A percentile compares a stretch with the other conserved stretches of the same genome.
Conservation (phyloP, 805 yeast species). For the Zygosaccharomyces rouxii region DNA sequence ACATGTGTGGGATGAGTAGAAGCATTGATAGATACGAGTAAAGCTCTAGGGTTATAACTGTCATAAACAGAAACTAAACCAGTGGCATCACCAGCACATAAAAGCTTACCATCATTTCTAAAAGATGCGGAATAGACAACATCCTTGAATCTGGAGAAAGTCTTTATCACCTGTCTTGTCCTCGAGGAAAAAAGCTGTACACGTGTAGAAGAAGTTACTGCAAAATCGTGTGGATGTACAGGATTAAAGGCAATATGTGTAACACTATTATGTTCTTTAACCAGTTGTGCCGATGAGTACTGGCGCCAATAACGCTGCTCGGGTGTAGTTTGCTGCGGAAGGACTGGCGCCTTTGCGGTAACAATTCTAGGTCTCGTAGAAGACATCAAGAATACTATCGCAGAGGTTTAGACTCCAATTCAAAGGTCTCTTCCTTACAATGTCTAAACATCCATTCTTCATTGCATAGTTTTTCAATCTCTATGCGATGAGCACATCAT, state of each 20-base stretch:
- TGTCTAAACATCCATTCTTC: not conserved
- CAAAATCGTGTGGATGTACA: conserved; percentile 80
- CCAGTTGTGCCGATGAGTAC: conserved; percentile 76
- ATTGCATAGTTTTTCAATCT: not conserved
- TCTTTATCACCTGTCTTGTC: conserved; percentile 84
- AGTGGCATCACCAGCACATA: conserved; percentile 93
- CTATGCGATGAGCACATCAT: conserved; percentile 1
- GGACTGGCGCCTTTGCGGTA: conserved; percentile 64
- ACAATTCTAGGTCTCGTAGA: conserved; percentile 61
- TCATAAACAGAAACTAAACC: conserved; percentile 91
- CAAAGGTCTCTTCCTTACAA: not conserved
- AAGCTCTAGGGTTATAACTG: conserved; percentile 69
- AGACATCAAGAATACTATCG: conserved; percentile 50
- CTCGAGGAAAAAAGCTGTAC: conserved; percentile 91
- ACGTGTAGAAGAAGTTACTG: conserved; percentile 85
- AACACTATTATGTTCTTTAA: conserved; percentile 90
- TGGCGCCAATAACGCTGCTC: conserved; percentile 95
- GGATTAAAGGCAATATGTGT: conserved; percentile 87
- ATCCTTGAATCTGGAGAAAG: conserved; percentile 83
- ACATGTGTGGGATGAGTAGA: conserved; percentile 88
- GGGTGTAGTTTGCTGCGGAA: conserved; percentile 77
- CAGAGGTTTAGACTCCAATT: not conserved
- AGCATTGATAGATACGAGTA: conserved; percentile 76
- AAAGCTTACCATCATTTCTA: conserved; percentile 82
- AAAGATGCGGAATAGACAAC: conserved; percentile 89